Conservation (phyloP, 2,329 filamentous ascomycete species). For the Cercospora citrullina region DNA sequence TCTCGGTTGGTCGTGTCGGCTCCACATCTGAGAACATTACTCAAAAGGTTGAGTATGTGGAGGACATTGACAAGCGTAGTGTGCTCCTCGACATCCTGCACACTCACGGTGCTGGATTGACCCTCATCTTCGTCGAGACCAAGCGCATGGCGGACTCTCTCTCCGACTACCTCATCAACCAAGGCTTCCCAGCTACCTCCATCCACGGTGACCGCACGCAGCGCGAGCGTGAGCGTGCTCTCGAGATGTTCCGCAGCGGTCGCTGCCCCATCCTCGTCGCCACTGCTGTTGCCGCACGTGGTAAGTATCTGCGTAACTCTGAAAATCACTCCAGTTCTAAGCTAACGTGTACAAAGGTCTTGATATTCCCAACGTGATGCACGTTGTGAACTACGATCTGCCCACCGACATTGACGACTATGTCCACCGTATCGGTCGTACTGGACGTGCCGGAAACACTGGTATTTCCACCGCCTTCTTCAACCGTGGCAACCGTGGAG, state of each 20-base stretch:
- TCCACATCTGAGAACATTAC: slow-evolving; percentile 99
- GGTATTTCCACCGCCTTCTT: slow-evolving; percentile 98
- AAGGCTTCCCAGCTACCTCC: slow-evolving; percentile 95
- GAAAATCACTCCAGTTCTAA: neutral
- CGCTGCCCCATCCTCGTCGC: slow-evolving; percentile 96
- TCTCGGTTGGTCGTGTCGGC: slow-evolving; percentile 96
- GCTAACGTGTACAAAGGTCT: slow-evolving; percentile 43
- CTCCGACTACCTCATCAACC: slow-evolving; percentile 97
- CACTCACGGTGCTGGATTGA: slow-evolving; percentile 85
- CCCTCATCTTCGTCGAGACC: slow-evolving; percentile 97
- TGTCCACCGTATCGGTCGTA: slow-evolving; percentile 99
- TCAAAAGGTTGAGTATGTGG: slow-evolving; percentile 96
- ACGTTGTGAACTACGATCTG: slow-evolving; percentile 99
- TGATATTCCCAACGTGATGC: slow-evolving; percentile 94
- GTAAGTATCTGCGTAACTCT: slow-evolving; percentile 17
- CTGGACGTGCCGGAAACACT: slow-evolving; percentile 97
- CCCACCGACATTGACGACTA: slow-evolving; percentile 98
- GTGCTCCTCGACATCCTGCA: slow-evolving; percentile 96
- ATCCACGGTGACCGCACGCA: slow-evolving; percentile 99
- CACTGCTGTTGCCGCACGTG: slow-evolving; percentile 87
- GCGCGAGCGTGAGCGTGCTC: slow-evolving; percentile 94
- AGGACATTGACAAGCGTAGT: slow-evolving; percentile 96
- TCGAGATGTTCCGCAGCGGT: slow-evolving; percentile 95
- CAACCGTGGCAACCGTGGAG: slow-evolving; percentile 98
- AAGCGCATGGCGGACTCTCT: slow-evolving; percentile 99